A percentile compares a stretch with the other conserved stretches of the same genome.
phyloP scores from a whole-genome alignment of 2,329 filamentous ascomycete species.

The Alternaria metachromatica region DNA sequence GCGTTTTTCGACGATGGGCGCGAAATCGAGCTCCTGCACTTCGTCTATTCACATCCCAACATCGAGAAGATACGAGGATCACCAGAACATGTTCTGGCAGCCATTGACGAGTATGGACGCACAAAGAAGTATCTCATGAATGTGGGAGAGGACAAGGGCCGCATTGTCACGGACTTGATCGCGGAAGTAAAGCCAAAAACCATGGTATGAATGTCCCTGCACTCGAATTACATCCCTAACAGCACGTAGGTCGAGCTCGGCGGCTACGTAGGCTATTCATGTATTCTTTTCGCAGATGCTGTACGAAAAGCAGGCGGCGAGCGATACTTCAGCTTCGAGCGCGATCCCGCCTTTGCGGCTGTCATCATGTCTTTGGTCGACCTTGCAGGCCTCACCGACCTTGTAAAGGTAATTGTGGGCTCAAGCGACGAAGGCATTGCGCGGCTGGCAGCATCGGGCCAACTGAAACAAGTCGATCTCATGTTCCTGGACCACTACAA shows the following conservation, averaged over 20 bases:
- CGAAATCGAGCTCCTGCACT: conserved; percentile 75
- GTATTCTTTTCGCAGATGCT: conserved; percentile 74
- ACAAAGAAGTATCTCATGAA: conserved; percentile 80
- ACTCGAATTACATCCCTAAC: conserved; percentile 6
- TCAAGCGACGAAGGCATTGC: conserved; percentile 70
- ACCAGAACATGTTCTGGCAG: conserved; percentile 67
- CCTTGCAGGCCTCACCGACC: conserved; percentile 73
- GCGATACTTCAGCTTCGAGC: conserved; percentile 74
- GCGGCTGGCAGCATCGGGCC: conserved; percentile 62
- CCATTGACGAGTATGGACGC: conserved; percentile 73
- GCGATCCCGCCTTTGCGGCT: conserved; percentile 75
- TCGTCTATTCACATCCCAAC: conserved; percentile 67
- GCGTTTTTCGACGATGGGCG: conserved; percentile 70
- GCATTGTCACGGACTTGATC: conserved; percentile 73
- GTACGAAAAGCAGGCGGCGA: conserved; percentile 68
- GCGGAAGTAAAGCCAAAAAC: conserved; percentile 67
- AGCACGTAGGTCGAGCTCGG: conserved; percentile 70
- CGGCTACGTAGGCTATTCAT: conserved; percentile 82
- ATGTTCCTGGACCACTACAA: conserved; percentile 85
- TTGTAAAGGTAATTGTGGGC: conserved; percentile 75
- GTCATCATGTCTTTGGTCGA: conserved; percentile 73
- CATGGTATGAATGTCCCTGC: conserved; percentile 58
- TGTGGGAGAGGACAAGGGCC: conserved; percentile 76
- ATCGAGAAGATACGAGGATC: conserved; percentile 69
- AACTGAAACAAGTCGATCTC: conserved; percentile 68